Conservation (phyloP, 352 stramenopile genomes). For the Phytopythium cucurbitacearum region DNA sequence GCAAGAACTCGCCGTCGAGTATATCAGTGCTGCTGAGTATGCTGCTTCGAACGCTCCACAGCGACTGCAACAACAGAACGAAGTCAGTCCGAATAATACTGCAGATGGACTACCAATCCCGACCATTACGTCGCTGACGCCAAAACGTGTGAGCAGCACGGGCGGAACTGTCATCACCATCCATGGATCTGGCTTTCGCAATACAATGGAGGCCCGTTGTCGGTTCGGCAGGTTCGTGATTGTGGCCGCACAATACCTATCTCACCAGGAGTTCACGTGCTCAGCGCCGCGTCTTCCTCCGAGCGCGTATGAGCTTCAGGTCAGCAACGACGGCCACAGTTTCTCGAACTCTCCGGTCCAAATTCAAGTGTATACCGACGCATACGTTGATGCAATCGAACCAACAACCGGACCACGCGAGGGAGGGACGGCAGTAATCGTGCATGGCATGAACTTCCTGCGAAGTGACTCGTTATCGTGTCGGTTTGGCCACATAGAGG, state of each 20-base stretch:
- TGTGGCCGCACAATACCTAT: constrained; percentile 49
- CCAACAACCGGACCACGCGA: constrained; percentile 67
- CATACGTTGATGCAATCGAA: constrained; percentile 57
- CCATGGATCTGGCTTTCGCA: constrained; percentile 67
- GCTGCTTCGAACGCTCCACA: not conserved
- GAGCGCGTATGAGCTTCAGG: constrained; percentile 59
- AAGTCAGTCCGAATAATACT: not conserved
- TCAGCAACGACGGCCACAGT: constrained; percentile 64
- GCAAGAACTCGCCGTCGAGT: constrained; percentile 35
- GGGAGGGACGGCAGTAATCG: constrained; percentile 78
- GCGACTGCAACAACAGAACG: not conserved
- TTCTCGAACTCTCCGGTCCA: constrained; percentile 56
- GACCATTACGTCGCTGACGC: constrained; percentile 13
- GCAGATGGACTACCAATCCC: constrained; percentile 1
- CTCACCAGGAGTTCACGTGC: constrained; percentile 49
- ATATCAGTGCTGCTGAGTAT: constrained; percentile 19
- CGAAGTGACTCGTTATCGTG: constrained; percentile 50
- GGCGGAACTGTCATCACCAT: constrained; percentile 75
- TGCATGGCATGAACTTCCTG: constrained; percentile 84
- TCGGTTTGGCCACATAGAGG: constrained; percentile 63
- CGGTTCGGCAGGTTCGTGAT: constrained; percentile 63
- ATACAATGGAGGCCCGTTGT: constrained; percentile 71
- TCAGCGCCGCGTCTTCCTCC: constrained; percentile 47
- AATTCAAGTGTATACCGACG: constrained; percentile 75
- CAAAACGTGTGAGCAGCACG: constrained; percentile 7